Conservation (phyloP, 495 filamentous ascomycete genomes). For the Penicillium desertorum region DNA sequence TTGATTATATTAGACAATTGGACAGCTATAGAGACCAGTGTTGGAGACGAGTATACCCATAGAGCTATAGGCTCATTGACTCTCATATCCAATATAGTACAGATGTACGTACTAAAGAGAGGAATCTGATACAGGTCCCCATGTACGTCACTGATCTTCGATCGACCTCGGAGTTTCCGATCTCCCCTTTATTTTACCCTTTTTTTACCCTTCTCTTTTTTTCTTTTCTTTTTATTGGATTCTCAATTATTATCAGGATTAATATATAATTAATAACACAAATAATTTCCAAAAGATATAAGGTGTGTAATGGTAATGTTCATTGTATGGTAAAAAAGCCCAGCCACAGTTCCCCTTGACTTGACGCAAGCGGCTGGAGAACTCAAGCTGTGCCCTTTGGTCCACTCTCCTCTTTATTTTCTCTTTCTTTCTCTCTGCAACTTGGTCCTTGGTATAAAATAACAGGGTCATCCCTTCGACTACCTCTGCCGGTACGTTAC, state of each 20-base stretch:
- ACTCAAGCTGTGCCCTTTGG: conserved; percentile 12
- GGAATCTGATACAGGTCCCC: background rate
- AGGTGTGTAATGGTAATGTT: background rate
- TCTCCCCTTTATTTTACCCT: conserved; percentile 7
- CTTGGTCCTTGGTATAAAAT: background rate
- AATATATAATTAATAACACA: background rate
- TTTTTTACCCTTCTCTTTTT: background rate
- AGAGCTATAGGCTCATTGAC: no score
- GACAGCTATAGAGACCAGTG: background rate
- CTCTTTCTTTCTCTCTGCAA: background rate
- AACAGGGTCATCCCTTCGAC: background rate
- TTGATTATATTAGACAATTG: background rate
- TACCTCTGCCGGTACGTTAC: background rate
- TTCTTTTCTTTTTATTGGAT: background rate
- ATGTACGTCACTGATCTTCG: conserved; percentile 28
- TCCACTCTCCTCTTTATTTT: conserved; percentile 10
- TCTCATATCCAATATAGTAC: no score
- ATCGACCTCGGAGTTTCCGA: conserved; percentile 20
- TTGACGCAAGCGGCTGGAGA: conserved; percentile 34
- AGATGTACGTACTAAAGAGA: background rate
- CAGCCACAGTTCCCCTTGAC: conserved; percentile 32
- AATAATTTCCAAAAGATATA: background rate
- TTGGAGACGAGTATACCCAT: no score
- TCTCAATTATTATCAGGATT: background rate
- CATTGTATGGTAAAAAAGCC: conserved; percentile 12